Base-by-base conservation (phyloP, 2,329 filamentous ascomycete genomes). In the Seiridium unicorne region DNA sequence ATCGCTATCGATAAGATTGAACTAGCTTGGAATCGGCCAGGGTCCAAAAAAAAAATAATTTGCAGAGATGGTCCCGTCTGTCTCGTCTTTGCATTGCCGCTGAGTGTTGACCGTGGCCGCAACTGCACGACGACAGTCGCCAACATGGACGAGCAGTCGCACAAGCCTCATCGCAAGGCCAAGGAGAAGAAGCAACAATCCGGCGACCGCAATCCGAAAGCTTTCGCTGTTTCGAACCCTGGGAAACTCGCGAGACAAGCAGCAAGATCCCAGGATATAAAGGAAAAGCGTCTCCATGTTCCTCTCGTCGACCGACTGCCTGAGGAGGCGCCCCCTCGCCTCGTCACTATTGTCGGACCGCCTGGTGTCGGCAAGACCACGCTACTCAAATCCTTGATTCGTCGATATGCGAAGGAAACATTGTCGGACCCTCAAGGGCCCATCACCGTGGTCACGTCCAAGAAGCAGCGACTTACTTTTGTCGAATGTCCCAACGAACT, bases 401-500 rank as follows among this genome's bases (percentile, higher is more conserved):
- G 92, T 66, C 85, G 95, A 74, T 98, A 98, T 79, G 92, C 95
- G 51, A 99, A 99, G 73, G 95, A 99, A 74, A 94, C 92, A 0
- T 85, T 99, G 46, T 89, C 92, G 36, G 89, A 94, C 38, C 95
- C 95, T 1, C 89, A 91, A 67, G 95, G 95, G 0, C 95, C 95
- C 3, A 89, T 99, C 62, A 99, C 96, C 2, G 90, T 99, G 55
- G 93, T 99, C 51, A 98, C 95, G 0, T 96, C 93, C 61, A 99
- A 98, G 80, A 91, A 94, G 70, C 89, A 97, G 73, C 89, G 95
- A 44, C 84, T 99, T 54, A 99, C 95, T 0, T 97, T 99, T 73
- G 79, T 99, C 71, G 95, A 99, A 85, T 97, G 92, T 71, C 93
- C 96, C n/a, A 94, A 98, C 72, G 93, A 95, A 68, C 85, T 99